Percentiles rank a stretch among this genome's conserved stretches.
These are phyloP conservation scores for Paecilomyces dactylethromorphus DNA, from an alignment of 2,329 filamentous ascomycete genomes.

Conservation along the genomic window DNA sequence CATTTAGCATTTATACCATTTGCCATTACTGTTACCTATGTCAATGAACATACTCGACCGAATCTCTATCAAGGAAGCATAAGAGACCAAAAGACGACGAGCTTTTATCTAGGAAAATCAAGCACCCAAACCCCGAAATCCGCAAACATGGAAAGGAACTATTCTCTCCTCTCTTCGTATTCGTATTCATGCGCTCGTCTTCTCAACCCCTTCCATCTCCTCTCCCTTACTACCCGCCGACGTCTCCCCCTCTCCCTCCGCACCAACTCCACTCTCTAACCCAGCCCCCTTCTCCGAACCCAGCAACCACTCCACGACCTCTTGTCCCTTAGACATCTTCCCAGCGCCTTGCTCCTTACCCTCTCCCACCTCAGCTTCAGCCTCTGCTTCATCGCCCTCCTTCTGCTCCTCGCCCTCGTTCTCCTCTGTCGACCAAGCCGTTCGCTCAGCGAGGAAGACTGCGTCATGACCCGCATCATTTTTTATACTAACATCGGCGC, in stretches of 20 bases:
- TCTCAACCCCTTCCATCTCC: conserved; percentile 8
- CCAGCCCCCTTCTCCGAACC: conserved; percentile 29
- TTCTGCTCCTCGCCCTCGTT: conserved; percentile 49
- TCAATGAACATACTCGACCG: background rate
- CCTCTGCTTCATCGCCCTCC: conserved; percentile 13
- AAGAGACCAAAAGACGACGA: background rate
- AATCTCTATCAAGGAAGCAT: background rate
- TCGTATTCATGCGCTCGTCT: background rate
- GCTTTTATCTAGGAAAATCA: conserved; percentile 8
- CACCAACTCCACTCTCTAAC: conserved; percentile 23
- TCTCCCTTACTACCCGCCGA: conserved; percentile 10
- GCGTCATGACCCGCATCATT: conserved; percentile 82
- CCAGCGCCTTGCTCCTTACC: conserved; percentile 6
- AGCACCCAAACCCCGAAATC: conserved; percentile 1
- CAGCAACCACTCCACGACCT: conserved; percentile 38
- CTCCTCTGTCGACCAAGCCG: conserved; percentile 60
- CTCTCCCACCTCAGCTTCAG: conserved; percentile 10
- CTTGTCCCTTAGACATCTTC: conserved; percentile 27
- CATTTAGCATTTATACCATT: background rate
- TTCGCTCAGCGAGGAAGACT: conserved; percentile 65
- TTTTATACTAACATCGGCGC: conserved; percentile 68
- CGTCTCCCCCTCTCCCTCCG: conserved; percentile 9
- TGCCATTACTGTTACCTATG: background rate
- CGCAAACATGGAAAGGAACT: conserved; percentile 6
- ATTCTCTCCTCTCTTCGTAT: conserved; percentile 7